Evolutionary conservation across 2,329 filamentous ascomycete species (phyloP), one percentile per base, ranked within the genome.

Genomic region (Dactylella cylindrospora): DNA sequence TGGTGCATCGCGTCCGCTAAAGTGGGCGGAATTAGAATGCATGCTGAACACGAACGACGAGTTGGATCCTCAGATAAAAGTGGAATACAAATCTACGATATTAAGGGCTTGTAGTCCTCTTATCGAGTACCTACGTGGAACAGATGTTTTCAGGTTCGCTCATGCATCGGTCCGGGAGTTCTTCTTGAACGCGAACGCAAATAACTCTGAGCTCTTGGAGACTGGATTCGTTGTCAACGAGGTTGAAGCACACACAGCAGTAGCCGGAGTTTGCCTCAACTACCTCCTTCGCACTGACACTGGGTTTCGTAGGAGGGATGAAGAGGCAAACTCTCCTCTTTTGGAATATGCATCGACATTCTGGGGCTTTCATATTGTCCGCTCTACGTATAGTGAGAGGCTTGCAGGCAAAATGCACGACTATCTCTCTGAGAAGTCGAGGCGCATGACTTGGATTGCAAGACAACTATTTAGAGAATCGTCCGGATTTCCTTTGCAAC

Each of bases 381-480:
- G 39, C n/a, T 43, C 53, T 12, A 23, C 10, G 22, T 59, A 49
- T 13, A 38, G 41, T 17, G 17, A 49, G 1, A n/a, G 13, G 3
- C 31, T 59, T n/a, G 39, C 53, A 8, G 36, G 9, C 12, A 44
- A 59, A 19, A 50, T 59, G 53, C 53, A 35, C n/a, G 28, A 44
- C 7, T 59, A 59, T 38, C 45, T 59, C 2, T 59, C 53, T 4
- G 19, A 38, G 9, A 31, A 45, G 20, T 29, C 36, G 36, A 22
- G 53, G n/a, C 44, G 53, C 4, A 22, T 38, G 44, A 50, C 44
- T 4, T 59, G 44, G 53, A 59, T 59, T 8, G 7, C 36, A 31
- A 33, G 32, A 13, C 53, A 50, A 19, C 53, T 59, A 0, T 59
- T 50, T 32, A 50, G 38, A 39, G 41, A 49, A 35, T 59, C 53